Evolutionary conservation across 2,329 filamentous ascomycete genomes (phyloP), one percentile per base, ranked within the genome.

Genomic region (Endoconidiophora laricicola): DNA sequence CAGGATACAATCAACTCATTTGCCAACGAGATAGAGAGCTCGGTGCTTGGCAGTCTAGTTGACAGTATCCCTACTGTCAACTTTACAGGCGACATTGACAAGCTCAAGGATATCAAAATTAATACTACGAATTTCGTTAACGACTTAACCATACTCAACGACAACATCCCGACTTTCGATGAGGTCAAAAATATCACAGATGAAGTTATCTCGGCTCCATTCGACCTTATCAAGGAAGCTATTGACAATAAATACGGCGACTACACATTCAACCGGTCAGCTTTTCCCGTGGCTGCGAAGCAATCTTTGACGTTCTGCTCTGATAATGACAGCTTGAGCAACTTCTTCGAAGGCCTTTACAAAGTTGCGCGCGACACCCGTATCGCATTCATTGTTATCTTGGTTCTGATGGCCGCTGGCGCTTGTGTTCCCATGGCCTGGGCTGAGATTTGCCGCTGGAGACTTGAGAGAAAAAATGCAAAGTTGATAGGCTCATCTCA

Each of bases 281-380:
- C 82, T 7, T 90, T 98, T 58, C 86, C 88, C 0, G 73, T 94
- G 2, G 87, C 91, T 1, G 68, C 81, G 57, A 94, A 94, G 67
- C 74, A 93, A 63, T 69, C 78, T 37, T 70, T 98, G 48, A 81
- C 74, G 1, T 96, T 98, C 67, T 98, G 91, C 69, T 86, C 86
- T 40, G 78, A 86, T 60, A 86, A 91, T 65, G 74, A 85, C 56
- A 78, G 76, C 29, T 83, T 98, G 63, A 78, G 81, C 60, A 71
- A 79, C 55, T 96, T 96, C 69, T 98, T 98, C 63, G 69, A 80
- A 51, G 71, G 71, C 10, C 70, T 96, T 1, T 76, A 78, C 46
- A 66, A 76, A 23, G 70, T 86, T 42, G 76, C 81, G n/a, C 66
- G 72, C 49, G 73, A 74, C 18, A 83, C 84, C 44, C 78, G 79